Evolutionary conservation across 306 rosid genomes (phyloP), one percentile per base, ranked within the genome.

Genomic region (Malus fusca): DNA sequence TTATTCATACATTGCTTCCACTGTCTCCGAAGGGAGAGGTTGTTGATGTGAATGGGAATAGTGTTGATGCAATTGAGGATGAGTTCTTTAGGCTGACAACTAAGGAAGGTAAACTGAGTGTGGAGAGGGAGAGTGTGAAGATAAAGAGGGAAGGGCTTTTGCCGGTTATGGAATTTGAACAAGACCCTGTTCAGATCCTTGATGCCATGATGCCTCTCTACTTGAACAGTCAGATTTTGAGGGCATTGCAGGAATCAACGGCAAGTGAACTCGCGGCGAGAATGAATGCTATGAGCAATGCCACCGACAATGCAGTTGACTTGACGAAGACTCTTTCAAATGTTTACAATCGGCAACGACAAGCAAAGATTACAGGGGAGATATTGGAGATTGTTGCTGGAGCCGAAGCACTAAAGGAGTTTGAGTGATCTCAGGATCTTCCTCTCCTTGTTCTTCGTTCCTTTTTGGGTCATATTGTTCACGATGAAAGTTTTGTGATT

Each of bases 191-290:
- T 84, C 89, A 88, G 88, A 93, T 93, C 80, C 84, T 91, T 68
- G 96, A 93, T 85, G 98, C 92, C 11, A 86, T 93, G 96, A 78
- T 93, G 40, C 89, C 98, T 30, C 83, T 93, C 37, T 93, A 93
- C 79, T 69, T 93, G 85, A 93, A 93, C 66, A 85, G 92, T 66
- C 97, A 91, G 84, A 77, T 91, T 44, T 71, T 93, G 81, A 86
- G 85, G 80, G 90, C 86, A 8, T 85, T 93, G 88, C 96, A 93
- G 77, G 98, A 93, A 79, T 88, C 97, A 11, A 58, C 71, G 42
- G 97, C 96, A 21, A 93, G 98, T 77, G 98, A 93, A 73, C 90
- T 93, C 1, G 97, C 96, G 1, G 90, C 98, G 4, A 85, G 98
- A 71, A 93, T 93, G 98, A 80, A 72, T 72, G 93, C 97, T 65